These are phyloP conservation scores for Gnaphalium uliginosum DNA, from an alignment of 129 eudicot species.

Conservation along the genomic window DNA sequence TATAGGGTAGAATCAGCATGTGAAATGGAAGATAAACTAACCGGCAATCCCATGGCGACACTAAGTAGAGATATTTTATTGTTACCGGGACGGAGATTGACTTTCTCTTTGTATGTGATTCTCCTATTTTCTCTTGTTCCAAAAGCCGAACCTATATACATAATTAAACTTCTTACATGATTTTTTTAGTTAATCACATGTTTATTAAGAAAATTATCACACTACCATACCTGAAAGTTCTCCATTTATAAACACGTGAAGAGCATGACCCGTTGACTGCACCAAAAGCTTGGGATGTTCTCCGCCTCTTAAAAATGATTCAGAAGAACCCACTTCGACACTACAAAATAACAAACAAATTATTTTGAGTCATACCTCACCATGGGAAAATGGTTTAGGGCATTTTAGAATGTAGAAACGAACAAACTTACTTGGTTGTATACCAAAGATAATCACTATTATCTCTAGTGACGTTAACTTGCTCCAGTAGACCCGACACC, in stretches of 20 bases:
- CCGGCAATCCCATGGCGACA: conserved; percentile 93
- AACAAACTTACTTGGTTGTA: conserved; percentile 46
- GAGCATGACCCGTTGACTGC: conserved; percentile 82
- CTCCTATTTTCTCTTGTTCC: conserved; percentile 77
- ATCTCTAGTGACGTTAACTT: conserved; percentile 63
- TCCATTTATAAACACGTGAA: conserved; percentile 83
- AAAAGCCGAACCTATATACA: conserved; percentile 67
- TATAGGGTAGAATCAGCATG: not conserved
- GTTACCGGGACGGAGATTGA: conserved; percentile 68
- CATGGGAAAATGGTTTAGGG: not conserved
- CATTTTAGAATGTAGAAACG: not conserved
- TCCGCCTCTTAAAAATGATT: conserved; percentile 69
- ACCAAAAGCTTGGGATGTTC: conserved; percentile 69
- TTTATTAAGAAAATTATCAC: not conserved
- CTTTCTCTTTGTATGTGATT: conserved; percentile 53
- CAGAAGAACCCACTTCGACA: conserved; percentile 71
- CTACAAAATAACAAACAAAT: conserved; percentile 36
- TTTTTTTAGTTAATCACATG: not conserved
- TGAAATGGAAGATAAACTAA: conserved; percentile 36
- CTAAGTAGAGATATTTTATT: conserved; percentile 77
- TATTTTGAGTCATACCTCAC: not conserved
- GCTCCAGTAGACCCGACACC: conserved; percentile 49
- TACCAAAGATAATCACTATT: conserved; percentile 58
- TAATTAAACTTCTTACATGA: not conserved
- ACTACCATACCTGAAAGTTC: conserved; percentile 62